These are phyloP conservation scores for Cyclotella distinguenda DNA, from an alignment of 108 stramenopile genomes.

Conservation along the genomic window DNA sequence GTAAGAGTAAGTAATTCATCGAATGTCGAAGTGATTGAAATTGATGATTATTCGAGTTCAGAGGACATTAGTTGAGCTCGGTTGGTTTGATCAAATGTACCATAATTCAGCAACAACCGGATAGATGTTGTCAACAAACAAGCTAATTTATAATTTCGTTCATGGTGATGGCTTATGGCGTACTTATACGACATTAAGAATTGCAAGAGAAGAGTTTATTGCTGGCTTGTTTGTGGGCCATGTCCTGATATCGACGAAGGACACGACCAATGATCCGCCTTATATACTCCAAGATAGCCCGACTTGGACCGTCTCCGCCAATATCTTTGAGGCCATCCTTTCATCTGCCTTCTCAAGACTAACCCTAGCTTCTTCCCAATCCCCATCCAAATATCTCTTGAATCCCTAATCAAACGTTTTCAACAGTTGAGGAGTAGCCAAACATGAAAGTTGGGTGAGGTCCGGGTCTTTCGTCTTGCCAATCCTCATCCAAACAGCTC, in stretches of 20 bases:
- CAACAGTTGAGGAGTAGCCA: slow-evolving; percentile 75
- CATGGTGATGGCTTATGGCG: too few relatives aligned
- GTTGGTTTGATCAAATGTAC: too few relatives aligned
- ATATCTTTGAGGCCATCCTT: slow-evolving; percentile 80
- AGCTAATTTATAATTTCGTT: too few relatives aligned
- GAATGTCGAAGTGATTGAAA: slow-evolving; percentile 8
- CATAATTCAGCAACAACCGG: too few relatives aligned
- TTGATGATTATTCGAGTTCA: too few relatives aligned
- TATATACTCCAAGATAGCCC: slow-evolving; percentile 67
- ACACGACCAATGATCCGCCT: slow-evolving; percentile 58
- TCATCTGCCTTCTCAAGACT: slow-evolving; percentile 64
- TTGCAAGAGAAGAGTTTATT: too few relatives aligned
- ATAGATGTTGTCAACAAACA: too few relatives aligned
- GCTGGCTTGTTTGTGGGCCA: slow-evolving; percentile 54
- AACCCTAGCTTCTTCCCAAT: slow-evolving; percentile 72
- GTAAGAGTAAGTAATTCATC: background rate
- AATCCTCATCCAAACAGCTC: slow-evolving; percentile 60
- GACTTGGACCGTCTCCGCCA: slow-evolving; percentile 86
- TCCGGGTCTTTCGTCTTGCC: slow-evolving; percentile 90
- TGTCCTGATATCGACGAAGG: slow-evolving; percentile 75
- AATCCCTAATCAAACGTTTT: slow-evolving; percentile 66
- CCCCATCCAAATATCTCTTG: slow-evolving; percentile 64
- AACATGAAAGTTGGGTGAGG: slow-evolving; percentile 72
- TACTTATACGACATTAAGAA: too few relatives aligned
- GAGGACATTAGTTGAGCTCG: too few relatives aligned